Percentiles rank a stretch among this genome's conserved stretches.
phyloP scores from a whole-genome alignment of 2,329 filamentous ascomycete genomes.

The Metarhizium album region DNA sequence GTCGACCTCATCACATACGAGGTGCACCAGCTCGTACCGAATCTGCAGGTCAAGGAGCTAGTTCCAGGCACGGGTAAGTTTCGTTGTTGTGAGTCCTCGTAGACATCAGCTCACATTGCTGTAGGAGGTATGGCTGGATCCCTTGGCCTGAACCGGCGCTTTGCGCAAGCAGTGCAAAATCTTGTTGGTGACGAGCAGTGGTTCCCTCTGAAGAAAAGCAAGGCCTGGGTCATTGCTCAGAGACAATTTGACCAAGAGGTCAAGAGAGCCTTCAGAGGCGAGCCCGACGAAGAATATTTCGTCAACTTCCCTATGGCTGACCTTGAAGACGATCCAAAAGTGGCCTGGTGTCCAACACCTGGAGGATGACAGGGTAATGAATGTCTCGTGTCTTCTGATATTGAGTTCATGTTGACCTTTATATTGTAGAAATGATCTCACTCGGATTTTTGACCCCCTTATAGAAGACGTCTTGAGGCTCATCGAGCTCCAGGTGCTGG shows the following conservation, averaged over 20 bases:
- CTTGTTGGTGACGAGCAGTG: slow-evolving; percentile 11
- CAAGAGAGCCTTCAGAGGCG: slow-evolving; percentile 11
- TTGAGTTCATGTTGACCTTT: background rate
- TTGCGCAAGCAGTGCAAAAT: slow-evolving; percentile 9
- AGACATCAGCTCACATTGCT: background rate
- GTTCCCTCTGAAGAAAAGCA: slow-evolving; percentile 3
- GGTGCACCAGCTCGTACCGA: slow-evolving; percentile 18
- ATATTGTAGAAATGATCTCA: slow-evolving; percentile 1
- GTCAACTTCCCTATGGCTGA: slow-evolving; percentile 12
- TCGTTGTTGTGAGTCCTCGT: too few species aligned
- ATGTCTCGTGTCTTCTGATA: background rate
- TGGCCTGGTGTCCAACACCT: slow-evolving; percentile 7
- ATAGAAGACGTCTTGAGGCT: slow-evolving; percentile 12
- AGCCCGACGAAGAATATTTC: slow-evolving; percentile 6
- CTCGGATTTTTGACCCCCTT: slow-evolving; percentile 11
- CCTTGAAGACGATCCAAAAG: slow-evolving; percentile 10
- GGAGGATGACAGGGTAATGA: slow-evolving; percentile 12
- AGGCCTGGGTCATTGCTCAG: slow-evolving; percentile 7
- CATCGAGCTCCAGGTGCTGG: slow-evolving; percentile 11
- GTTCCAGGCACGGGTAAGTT: slow-evolving; percentile 15
- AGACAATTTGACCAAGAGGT: slow-evolving; percentile 12
- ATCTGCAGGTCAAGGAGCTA: slow-evolving; percentile 12
- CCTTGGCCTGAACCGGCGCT: slow-evolving; percentile 12
- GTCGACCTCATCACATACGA: slow-evolving; percentile 44
- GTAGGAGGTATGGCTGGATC: slow-evolving; percentile 15